A percentile compares a stretch with the other conserved stretches of the same genome.
Evolutionary conservation across 257 asterid species (phyloP).

Genomic region (Rehmannia glutinosa): DNA sequence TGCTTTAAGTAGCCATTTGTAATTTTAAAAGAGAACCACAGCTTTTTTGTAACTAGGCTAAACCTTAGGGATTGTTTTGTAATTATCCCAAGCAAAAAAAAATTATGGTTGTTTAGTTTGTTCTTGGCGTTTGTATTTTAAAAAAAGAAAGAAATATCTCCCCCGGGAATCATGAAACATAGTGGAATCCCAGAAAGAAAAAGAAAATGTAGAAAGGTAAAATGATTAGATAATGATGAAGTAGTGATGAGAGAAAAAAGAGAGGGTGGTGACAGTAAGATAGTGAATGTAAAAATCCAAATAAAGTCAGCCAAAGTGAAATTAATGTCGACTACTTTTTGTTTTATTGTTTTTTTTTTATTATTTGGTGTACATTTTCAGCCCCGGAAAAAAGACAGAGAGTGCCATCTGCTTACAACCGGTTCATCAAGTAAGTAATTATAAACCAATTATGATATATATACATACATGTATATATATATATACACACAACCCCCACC

Average conservation of each 20-base stretch:
- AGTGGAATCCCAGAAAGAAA: too few species aligned
- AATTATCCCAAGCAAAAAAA: too few species aligned
- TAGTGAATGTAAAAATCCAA: slow-evolving; percentile 28
- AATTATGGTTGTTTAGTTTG: too few species aligned
- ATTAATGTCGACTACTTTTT: slow-evolving; percentile 30
- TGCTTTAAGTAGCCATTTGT: too few species aligned
- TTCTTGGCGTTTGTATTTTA: background rate
- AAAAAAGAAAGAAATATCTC: background rate
- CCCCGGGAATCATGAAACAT: slow-evolving; percentile 68
- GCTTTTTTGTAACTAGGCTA: too few species aligned
- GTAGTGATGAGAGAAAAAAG: slow-evolving; percentile 49
- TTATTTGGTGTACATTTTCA: slow-evolving; percentile 28
- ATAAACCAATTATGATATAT: too few species aligned
- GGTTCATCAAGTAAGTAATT: slow-evolving; percentile 94
- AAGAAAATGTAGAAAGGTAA: slow-evolving; percentile 12
- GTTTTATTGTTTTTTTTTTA: slow-evolving; percentile 50
- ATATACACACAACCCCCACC: background rate
- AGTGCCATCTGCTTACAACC: slow-evolving; percentile 96
- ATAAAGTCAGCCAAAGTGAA: slow-evolving; percentile 56
- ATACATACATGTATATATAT: background rate
- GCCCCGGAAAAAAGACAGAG: slow-evolving; percentile 99
- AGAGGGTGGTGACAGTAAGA: slow-evolving; percentile 24
- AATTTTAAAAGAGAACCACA: too few species aligned
- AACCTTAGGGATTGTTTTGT: too few species aligned
- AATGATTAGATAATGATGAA: slow-evolving; percentile 89